phyloP scores from a whole-genome alignment of 2,329 filamentous ascomycete genomes.

The Fusarium fujikuroi region DNA sequence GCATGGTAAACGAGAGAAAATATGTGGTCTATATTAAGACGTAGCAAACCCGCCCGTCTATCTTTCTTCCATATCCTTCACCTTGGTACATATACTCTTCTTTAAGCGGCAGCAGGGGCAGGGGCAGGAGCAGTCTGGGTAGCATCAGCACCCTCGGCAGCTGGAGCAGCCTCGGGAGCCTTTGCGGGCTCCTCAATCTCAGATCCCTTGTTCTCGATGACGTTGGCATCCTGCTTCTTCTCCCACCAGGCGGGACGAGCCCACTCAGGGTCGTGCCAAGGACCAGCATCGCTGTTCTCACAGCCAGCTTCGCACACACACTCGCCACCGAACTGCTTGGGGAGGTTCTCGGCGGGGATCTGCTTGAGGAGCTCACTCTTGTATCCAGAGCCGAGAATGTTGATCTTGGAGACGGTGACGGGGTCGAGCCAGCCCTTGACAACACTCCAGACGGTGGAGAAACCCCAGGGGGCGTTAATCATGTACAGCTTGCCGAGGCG shows the following conservation, averaged over 20 bases:
- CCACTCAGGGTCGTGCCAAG: constrained; percentile 82
- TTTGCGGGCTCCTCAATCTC: constrained; percentile 49
- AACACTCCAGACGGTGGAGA: constrained; percentile 84
- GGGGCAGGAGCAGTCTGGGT: constrained; percentile 48
- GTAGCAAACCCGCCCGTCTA: constrained; percentile 30
- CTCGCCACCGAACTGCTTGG: constrained; percentile 82
- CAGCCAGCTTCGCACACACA: constrained; percentile 89
- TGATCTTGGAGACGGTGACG: constrained; percentile 95
- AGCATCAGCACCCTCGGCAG: constrained; percentile 48
- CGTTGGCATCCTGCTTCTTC: constrained; percentile 55
- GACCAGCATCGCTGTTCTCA: constrained; percentile 86
- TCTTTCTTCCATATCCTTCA: constrained; percentile 17
- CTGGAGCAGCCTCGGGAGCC: constrained; percentile 48
- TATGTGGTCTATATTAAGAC: constrained; percentile 39
- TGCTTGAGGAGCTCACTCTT: constrained; percentile 85
- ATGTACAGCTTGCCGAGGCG: constrained; percentile 94
- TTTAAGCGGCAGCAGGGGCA: constrained; percentile 49
- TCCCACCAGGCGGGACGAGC: constrained; percentile 73
- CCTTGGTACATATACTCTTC: constrained; percentile 2
- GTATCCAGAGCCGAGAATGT: constrained; percentile 85
- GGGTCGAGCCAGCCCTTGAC: constrained; percentile 97
- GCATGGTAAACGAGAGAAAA: constrained; percentile 37
- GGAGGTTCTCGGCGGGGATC: constrained; percentile 89
- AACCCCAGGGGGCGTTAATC: constrained; percentile 98
- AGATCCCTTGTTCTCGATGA: constrained; percentile 55